Percentiles rank a stretch among this genome's conserved stretches.
These are phyloP conservation scores for Azolla pinnata DNA, from an alignment of 75 land plant species.

Conservation along the genomic window DNA sequence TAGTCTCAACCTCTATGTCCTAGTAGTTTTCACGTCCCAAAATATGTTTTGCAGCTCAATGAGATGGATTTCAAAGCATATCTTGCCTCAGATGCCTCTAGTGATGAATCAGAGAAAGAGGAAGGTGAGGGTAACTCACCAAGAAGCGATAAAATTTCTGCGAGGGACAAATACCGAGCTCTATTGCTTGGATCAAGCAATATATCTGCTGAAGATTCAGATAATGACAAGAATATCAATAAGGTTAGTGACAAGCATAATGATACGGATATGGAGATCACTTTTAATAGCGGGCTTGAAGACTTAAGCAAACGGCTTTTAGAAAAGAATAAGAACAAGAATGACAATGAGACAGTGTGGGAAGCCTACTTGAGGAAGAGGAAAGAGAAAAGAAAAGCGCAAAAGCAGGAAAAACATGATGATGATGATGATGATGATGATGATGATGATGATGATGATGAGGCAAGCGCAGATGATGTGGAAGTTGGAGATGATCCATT, in stretches of 20 bases:
- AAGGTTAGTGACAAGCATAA: slow-evolving; percentile 22
- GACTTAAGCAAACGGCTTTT: slow-evolving; percentile 69
- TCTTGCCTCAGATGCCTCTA: slow-evolving; percentile 50
- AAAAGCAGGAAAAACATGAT: slow-evolving; percentile 26
- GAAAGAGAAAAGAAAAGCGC: slow-evolving; percentile 58
- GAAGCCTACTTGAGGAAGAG: slow-evolving; percentile 66
- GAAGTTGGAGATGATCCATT: slow-evolving; percentile 44
- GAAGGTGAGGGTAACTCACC: slow-evolving; percentile 22
- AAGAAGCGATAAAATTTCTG: slow-evolving; percentile 15
- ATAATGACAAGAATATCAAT: slow-evolving; percentile 17
- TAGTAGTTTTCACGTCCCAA: too few relatives aligned
- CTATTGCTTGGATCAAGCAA: slow-evolving; percentile 24
- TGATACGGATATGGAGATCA: slow-evolving; percentile 80
- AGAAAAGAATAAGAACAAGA: slow-evolving; percentile 55
- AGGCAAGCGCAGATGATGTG: neutral
- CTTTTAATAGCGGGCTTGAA: slow-evolving; percentile 73
- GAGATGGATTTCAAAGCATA: slow-evolving; percentile 67
- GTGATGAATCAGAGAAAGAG: slow-evolving; percentile 33
- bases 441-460: slow-evolving; percentile 29
- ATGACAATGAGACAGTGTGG: slow-evolving; percentile 76
- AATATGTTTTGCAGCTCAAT: slow-evolving; percentile 35
- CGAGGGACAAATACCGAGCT: slow-evolving; percentile 37
- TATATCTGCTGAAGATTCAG: slow-evolving; percentile 29
- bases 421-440: slow-evolving; percentile 39
- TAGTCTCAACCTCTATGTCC: too few relatives aligned